phyloP scores from a whole-genome alignment of 805 yeast species.

The Candida taoyuanica region DNA sequence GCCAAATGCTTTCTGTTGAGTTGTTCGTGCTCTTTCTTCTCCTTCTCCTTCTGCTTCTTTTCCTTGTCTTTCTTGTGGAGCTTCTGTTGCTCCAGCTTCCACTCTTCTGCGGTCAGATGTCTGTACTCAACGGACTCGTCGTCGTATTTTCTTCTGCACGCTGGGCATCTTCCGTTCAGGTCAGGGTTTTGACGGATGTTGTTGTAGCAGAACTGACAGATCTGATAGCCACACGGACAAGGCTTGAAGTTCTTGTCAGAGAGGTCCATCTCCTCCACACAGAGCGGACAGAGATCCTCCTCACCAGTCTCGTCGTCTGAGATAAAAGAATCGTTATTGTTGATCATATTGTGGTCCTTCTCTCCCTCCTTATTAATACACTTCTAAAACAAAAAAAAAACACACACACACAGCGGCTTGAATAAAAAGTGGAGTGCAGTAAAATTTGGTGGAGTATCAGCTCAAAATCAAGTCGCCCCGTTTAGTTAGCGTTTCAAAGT shows the following conservation, averaged over 20 bases:
- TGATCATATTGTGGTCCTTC: constrained; percentile 26
- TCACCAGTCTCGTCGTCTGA: constrained; percentile 67
- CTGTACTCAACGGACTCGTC: constrained; percentile 90
- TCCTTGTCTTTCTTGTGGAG: constrained; percentile 79
- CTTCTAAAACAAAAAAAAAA: too few relatives aligned
- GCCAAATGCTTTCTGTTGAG: constrained; percentile 82
- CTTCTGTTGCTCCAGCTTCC: constrained; percentile 72
- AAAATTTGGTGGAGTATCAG: too few relatives aligned
- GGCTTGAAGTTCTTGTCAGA: constrained; percentile 96
- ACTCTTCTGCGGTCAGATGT: constrained; percentile 77
- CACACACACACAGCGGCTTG: too few relatives aligned
- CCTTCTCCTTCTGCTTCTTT: constrained; percentile 83
- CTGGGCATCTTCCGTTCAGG: constrained; percentile 94
- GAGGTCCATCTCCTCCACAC: constrained; percentile 97
- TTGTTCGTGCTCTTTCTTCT: constrained; percentile 84
- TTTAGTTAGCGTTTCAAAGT: too few relatives aligned
- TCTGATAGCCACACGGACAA: constrained; percentile 99
- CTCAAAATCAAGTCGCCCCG: too few relatives aligned
- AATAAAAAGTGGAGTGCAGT: too few relatives aligned
- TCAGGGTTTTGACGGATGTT: constrained; percentile 95
- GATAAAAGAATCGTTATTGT: constrained; percentile 48
- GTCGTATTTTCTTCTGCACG: constrained; percentile 90
- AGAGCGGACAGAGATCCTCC: constrained; percentile 83
- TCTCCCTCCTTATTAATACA: too few relatives aligned
- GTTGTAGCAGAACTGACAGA: constrained; percentile 97